A percentile compares a stretch with the other conserved stretches of the same genome.
These are phyloP conservation scores for Anthracocystis setariae DNA, from an alignment of 1,284 basidiomycete genomes.

Conservation along the genomic window DNA sequence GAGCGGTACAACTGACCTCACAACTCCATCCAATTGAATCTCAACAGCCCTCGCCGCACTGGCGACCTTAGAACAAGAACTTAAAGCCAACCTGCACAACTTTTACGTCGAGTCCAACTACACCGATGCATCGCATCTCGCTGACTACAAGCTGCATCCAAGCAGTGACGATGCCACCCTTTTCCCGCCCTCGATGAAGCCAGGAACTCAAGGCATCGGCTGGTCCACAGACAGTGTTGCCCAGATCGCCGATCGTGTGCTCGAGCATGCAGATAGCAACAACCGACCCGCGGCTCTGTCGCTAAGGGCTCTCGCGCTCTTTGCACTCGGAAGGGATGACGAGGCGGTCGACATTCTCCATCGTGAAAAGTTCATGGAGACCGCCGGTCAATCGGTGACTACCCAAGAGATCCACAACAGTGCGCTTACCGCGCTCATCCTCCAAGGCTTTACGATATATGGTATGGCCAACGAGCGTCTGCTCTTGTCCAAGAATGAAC, in stretches of 20 bases:
- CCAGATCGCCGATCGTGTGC: slow-evolving; percentile 41
- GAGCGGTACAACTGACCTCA: not conserved
- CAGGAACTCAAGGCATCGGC: slow-evolving; percentile 37
- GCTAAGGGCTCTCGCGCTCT: slow-evolving; percentile 56
- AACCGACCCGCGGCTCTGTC: slow-evolving; percentile 37
- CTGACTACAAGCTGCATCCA: slow-evolving; percentile 44
- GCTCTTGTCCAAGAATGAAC: slow-evolving; percentile 32
- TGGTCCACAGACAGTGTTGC: slow-evolving; percentile 49
- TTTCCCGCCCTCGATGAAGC: slow-evolving; percentile 52
- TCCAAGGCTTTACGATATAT: slow-evolving; percentile 59
- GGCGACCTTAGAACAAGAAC: slow-evolving; percentile 46
- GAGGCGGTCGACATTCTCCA: slow-evolving; percentile 59
- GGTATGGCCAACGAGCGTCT: slow-evolving; percentile 65
- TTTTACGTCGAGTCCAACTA: slow-evolving; percentile 47
- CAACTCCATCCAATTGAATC: not conserved
- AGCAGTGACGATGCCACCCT: slow-evolving; percentile 30
- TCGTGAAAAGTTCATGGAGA: slow-evolving; percentile 53
- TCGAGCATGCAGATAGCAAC: slow-evolving; percentile 36
- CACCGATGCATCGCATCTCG: slow-evolving; percentile 50
- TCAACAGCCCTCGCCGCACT: slow-evolving; percentile 39
- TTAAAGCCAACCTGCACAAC: slow-evolving; percentile 42
- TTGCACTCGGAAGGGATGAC: slow-evolving; percentile 60
- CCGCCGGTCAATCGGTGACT: slow-evolving; percentile 31
- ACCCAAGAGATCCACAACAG: slow-evolving; percentile 41
- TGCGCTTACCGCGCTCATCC: slow-evolving; percentile 44